These are phyloP conservation scores for Russula brevipes DNA, from an alignment of 768 basidiomycete genomes.

Conservation along the genomic window DNA sequence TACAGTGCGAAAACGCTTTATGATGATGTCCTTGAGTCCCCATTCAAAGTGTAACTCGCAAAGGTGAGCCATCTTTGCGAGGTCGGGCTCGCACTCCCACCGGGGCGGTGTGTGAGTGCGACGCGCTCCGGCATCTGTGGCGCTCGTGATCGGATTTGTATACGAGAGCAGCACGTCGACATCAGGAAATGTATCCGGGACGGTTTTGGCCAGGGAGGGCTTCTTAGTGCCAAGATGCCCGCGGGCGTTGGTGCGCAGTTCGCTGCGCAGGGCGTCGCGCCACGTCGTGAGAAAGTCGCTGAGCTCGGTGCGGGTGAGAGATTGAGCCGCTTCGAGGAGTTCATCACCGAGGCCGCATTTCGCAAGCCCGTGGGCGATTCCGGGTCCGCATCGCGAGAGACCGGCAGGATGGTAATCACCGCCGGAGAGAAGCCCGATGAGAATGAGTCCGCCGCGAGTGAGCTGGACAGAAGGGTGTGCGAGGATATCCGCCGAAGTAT, in stretches of 20 bases:
- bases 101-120: conserved; percentile 31
- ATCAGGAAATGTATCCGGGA: conserved; percentile 66
- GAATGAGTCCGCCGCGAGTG: conserved; percentile 61
- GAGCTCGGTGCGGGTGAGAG: conserved; percentile 40
- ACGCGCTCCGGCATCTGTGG: conserved; percentile 43
- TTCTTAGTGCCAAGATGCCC: conserved; percentile 61
- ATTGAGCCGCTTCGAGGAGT: conserved; percentile 54
- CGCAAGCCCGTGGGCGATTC: conserved; percentile 72
- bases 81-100: conserved; percentile 58
- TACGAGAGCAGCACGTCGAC: conserved; percentile 74
- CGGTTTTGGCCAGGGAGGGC: conserved; percentile 53
- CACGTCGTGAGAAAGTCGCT: conserved; percentile 53
- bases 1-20: conserved; percentile 77
- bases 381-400: conserved; percentile 59
- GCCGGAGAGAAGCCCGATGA: conserved; percentile 81
- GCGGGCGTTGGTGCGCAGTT: conserved; percentile 64
- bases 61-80: conserved; percentile 64
- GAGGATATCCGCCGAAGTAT: conserved; percentile 36
- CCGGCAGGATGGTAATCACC: conserved; percentile 84
- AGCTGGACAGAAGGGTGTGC: conserved; percentile 49
- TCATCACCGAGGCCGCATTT: conserved; percentile 75
- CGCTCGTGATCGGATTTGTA: conserved; percentile 69
- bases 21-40: conserved; percentile 78
- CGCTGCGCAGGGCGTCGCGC: conserved; percentile 55
- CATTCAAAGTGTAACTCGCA: conserved; percentile 92